These are phyloP conservation scores for Hanseniaspora lindneri DNA, from an alignment of 805 yeast species.

Conservation along the genomic window DNA sequence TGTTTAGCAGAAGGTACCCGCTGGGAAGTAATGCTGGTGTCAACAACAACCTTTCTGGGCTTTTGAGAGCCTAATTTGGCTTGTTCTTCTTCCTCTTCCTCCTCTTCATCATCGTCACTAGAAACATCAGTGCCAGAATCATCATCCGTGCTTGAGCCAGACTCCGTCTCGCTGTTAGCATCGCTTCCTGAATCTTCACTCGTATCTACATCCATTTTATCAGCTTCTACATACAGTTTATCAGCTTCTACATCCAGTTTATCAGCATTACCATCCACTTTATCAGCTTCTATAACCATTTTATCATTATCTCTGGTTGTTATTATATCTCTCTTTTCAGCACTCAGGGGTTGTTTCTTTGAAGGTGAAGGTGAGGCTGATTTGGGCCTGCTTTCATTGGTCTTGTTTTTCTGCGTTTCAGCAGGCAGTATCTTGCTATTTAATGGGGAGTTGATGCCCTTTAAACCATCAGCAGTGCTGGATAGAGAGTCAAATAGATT, in stretches of 20 bases:
- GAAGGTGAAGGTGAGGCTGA: not conserved
- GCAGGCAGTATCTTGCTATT: not conserved
- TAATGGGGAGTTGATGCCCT: slow-evolving; percentile 8
- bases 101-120: slow-evolving; percentile 2
- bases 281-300: slow-evolving; percentile 18
- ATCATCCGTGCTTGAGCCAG: slow-evolving; percentile 20
- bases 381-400: not conserved
- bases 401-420: not conserved
- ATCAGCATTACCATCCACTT: too few species aligned
- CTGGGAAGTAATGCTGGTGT: slow-evolving; percentile 29
- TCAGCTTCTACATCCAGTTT: too few species aligned
- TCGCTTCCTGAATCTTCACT: slow-evolving; percentile 19
- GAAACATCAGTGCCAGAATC: slow-evolving; percentile 17
- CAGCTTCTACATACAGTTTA: too few species aligned
- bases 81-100: slow-evolving; percentile 28
- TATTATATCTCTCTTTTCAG: not conserved
- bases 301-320: slow-evolving; percentile 17
- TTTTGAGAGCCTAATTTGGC: slow-evolving; percentile 23
- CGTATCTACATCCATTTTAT: too few species aligned
- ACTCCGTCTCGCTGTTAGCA: slow-evolving; percentile 19
- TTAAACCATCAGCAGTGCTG: not conserved
- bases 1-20: slow-evolving; percentile 18
- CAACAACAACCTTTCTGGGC: slow-evolving; percentile 36
- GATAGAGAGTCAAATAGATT: slow-evolving; percentile 10
- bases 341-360: not conserved